Evolutionary conservation across 257 asterid species (phyloP), one percentile per base, ranked within the genome.

Genomic region (Ligustrum vulgare): DNA sequence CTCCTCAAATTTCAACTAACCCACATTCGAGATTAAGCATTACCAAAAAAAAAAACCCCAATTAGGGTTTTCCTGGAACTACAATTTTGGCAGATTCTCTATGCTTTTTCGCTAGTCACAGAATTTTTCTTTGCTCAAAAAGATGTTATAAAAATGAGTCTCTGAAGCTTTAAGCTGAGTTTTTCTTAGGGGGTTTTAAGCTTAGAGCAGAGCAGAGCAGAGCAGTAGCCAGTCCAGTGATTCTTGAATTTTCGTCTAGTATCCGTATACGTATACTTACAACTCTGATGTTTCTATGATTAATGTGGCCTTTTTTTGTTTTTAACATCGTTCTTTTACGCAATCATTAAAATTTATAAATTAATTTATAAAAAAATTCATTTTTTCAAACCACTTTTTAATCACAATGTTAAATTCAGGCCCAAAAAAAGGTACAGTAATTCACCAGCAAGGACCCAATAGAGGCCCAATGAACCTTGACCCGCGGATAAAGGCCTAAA

Each of bases 21-120:
- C 54, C 67, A 60, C 67, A 60, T 60, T 60, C 67, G 67, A 60
- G 67, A 60, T 60, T 23, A 60, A 8, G 74, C 72, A 20, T 68
- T 68, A 67, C 75, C 35, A 58, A 49, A 84, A 41, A 28, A 28
- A 28, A 28, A 69, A 77, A 69, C 58, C 74, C 65, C 72, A 79
- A 84, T 82, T 82, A 84, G 86, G 88, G 84, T 82, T 84, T 75
- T n/a, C 22, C 28, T 10, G 51, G 58, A 68, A 81, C 71, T 20
- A n/a, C 70, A 56, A 16, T 2, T 47, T 20, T 37, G 35, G 10
- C 69, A 73, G 76, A 71, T 77, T 72, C 68, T 28, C 15, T 60
- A 13, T 31, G 18, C 67, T 60, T 60, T 60, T 60, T 25, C 34
- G 6, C 16, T 3, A 22, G 34, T 60, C 67, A 13, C 54, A 60